phyloP scores from a whole-genome alignment of 805 yeast genomes.

The Priceomyces medius region DNA sequence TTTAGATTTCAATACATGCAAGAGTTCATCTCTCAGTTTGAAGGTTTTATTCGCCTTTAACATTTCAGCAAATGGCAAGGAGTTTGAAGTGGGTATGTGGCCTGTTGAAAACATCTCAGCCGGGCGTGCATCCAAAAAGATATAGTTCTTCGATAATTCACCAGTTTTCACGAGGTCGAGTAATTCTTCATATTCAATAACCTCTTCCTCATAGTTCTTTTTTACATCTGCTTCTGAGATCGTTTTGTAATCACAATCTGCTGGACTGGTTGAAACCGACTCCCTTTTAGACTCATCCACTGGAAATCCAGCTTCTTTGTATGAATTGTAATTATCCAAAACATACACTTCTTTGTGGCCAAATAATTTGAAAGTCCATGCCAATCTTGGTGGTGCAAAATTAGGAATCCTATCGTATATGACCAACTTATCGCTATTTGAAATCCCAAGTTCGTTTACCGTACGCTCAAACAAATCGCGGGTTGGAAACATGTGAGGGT shows the following conservation, averaged over 20 bases:
- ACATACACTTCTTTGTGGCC: constrained; percentile 71
- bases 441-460: constrained; percentile 56
- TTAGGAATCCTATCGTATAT: constrained; percentile 85
- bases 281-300: constrained; percentile 36
- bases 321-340: constrained; percentile 65
- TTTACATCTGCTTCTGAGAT: constrained; percentile 29
- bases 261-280: constrained; percentile 15
- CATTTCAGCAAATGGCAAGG: constrained; percentile 71
- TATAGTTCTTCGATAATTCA: constrained; percentile 43
- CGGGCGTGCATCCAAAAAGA: constrained; percentile 81
- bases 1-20: constrained; percentile 40
- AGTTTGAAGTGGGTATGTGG: constrained; percentile 78
- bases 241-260: constrained; percentile 20
- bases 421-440: constrained; percentile 57
- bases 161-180: constrained; percentile 53
- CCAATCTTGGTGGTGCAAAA: constrained; percentile 89
- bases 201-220: constrained; percentile 41
- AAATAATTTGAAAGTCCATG: constrained; percentile 82
- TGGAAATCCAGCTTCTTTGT: constrained; percentile 46
- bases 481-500: constrained; percentile 90
- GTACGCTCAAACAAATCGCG: constrained; percentile 52
- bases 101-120: constrained; percentile 81
- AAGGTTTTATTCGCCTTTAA: constrained; percentile 50
- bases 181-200: constrained; percentile 67
- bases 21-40: constrained; percentile 47